phyloP scores from a whole-genome alignment of 257 asterid genomes.

The Salvia rosmarinus region DNA sequence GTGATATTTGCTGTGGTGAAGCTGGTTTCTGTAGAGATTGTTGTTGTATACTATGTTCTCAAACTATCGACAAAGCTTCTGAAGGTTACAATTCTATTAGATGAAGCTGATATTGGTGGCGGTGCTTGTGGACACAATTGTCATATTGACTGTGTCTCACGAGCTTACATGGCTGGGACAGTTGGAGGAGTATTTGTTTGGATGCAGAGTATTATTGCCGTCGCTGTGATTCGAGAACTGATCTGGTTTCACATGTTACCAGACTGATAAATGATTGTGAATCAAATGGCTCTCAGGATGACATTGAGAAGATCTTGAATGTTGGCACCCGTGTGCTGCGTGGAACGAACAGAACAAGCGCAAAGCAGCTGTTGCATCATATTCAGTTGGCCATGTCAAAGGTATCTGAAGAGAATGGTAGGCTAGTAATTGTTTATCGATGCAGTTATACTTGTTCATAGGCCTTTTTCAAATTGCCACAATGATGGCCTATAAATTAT shows the following conservation, averaged over 20 bases:
- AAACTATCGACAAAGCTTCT: constrained; percentile 41
- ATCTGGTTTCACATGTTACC: constrained; percentile 62
- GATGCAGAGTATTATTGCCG: constrained; percentile 88
- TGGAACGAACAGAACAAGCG: constrained; percentile 54
- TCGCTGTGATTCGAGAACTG: constrained; percentile 81
- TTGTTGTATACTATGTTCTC: constrained; percentile 81
- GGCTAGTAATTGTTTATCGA: constrained; percentile 34
- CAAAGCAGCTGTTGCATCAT: constrained; percentile 53
- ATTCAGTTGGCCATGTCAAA: constrained; percentile 60
- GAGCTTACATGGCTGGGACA: constrained; percentile 84
- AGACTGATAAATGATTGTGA: constrained; percentile 56
- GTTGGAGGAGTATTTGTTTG: constrained; percentile 73
- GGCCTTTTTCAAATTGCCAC: constrained; percentile 16
- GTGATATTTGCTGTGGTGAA: constrained; percentile 80
- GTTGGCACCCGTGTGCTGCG: constrained; percentile 56
- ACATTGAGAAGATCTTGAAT: constrained; percentile 56
- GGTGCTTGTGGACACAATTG: constrained; percentile 72
- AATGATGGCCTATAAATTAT: constrained; percentile 35
- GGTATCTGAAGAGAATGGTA: constrained; percentile 53
- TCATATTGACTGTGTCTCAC: constrained; percentile 77
- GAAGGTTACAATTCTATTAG: constrained; percentile 54
- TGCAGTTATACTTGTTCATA: constrained; percentile 31
- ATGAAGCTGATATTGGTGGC: constrained; percentile 59
- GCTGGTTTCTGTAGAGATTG: constrained; percentile 82
- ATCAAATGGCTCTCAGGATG: constrained; percentile 50